phyloP scores from a whole-genome alignment of 139 green algal genomes.

The Pseudopediastrum boryanum region DNA sequence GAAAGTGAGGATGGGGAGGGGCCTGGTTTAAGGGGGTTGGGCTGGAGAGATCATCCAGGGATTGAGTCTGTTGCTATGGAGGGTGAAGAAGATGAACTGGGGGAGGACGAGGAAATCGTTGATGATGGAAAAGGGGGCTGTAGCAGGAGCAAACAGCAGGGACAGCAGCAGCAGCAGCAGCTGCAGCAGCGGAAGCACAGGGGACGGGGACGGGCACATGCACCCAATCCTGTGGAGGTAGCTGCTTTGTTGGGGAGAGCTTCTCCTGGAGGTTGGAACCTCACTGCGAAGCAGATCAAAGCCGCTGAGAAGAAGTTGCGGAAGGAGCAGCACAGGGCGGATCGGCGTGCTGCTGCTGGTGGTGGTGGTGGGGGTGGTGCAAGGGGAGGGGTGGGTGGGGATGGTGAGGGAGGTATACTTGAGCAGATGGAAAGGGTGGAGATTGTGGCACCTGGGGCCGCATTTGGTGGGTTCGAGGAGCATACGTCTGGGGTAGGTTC shows the following conservation, averaged over 20 bases:
- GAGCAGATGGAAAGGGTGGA: no score
- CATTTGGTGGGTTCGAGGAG: constrained; percentile 50
- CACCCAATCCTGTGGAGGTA: not conserved
- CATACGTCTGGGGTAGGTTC: constrained; percentile 45
- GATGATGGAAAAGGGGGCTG: no score
- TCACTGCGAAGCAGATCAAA: constrained; percentile 41
- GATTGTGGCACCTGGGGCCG: not conserved
- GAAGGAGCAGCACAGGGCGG: constrained; percentile 40
- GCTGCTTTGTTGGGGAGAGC: not conserved
- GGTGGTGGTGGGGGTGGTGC: not conserved
- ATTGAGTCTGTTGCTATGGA: no score
- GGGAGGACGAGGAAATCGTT: no score
- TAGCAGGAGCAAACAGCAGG: not conserved
- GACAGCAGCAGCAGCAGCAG: not conserved
- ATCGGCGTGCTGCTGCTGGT: constrained; percentile 13
- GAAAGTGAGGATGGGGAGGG: no score
- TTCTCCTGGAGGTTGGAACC: not conserved
- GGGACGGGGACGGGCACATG: not conserved
- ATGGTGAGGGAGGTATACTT: not conserved
- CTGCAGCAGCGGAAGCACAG: not conserved
- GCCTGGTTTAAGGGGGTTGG: no score
- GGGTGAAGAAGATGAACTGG: no score
- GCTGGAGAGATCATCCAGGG: no score
- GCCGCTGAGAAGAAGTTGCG: constrained; percentile 32
- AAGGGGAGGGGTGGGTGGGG: constrained; percentile 1